phyloP scores from a whole-genome alignment of 2,329 filamentous ascomycete species.

The Emmonsiellopsis sp. region DNA sequence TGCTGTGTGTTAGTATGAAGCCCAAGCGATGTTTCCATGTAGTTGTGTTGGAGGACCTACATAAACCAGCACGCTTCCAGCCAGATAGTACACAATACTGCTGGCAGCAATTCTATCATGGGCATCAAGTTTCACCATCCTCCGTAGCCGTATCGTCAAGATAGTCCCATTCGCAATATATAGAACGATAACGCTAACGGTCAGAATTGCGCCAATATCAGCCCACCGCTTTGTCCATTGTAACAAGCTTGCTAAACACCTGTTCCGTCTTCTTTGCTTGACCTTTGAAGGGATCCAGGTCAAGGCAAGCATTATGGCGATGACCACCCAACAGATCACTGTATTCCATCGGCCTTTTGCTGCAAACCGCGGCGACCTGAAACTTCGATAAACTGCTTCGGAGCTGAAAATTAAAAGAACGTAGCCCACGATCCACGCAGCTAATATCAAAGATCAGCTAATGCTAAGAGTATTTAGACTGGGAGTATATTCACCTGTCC shows the following conservation, averaged over 20 bases:
- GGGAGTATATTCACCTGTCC: constrained; percentile 13
- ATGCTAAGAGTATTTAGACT: not conserved
- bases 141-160: constrained; percentile 12
- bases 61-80: constrained; percentile 13
- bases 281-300: constrained; percentile 17
- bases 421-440: constrained; percentile 18
- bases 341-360: constrained; percentile 11
- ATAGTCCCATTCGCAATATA: constrained; percentile 12
- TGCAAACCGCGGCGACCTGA: constrained; percentile 9
- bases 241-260: constrained; percentile 13
- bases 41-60: constrained; percentile 11
- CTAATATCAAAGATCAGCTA: constrained; percentile 11
- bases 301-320: constrained; percentile 11
- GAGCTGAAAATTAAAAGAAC: constrained; percentile 17
- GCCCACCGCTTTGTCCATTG: constrained; percentile 14
- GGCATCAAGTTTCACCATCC: constrained; percentile 12
- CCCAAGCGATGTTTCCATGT: not conserved
- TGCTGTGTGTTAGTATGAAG: not conserved
- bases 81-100: constrained; percentile 19
- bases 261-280: constrained; percentile 7
- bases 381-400: constrained; percentile 11
- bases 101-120: constrained; percentile 17
- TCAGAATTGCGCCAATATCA: constrained; percentile 14
- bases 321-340: constrained; percentile 12
- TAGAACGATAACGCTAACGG: constrained; percentile 11